Evolutionary conservation across 495 filamentous ascomycete genomes (phyloP), one percentile per base, ranked within the genome.

Genomic region (Aspergillus avenaceus): DNA sequence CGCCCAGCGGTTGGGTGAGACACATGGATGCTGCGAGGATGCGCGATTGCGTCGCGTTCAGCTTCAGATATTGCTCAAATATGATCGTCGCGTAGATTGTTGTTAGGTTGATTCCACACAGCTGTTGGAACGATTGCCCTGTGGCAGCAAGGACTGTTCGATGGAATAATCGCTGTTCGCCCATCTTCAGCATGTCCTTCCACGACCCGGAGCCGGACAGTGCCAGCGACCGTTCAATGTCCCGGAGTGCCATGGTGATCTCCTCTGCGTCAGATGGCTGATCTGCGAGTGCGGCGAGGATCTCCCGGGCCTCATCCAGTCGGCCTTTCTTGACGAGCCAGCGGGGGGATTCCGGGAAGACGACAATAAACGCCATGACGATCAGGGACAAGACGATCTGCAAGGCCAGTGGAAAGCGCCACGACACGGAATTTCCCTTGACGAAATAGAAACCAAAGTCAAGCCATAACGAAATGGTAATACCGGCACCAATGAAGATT

Each of bases 41-140:
- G 41, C 88, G 90, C 1, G 91, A 89, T 65, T 91, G 89, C 40
- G 95, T 80, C 55, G 93, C 87, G 22, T 64, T 66, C 5, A 85
- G 63, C 1, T 74, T 69, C 16, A 85, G 76, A 37, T 76, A 75
- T 60, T 83, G 69, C 42, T 83, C 63, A 61, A 81, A 83, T 47
- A 86, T 79, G 5, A 74, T 76, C 0, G 81, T 75, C 0, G 79
- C 76, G 55, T 84, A 84, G 47, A 83, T 80, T 14, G 77, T 78
- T 38, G 84, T 80, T 27, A 84, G 63, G 51, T 82, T 83, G 54
- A 81, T 80, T 22, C 82, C 80, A 8, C 70, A 77, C 51, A 81
- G 71, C 59, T 81, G 76, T 55, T 76, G 62, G 48, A 69, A 67
- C 47, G 63, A 58, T 26, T 69, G 62, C 9, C 60, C 64, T 4